phyloP scores from a whole-genome alignment of 306 rosid species.

The Quercus ilex region DNA sequence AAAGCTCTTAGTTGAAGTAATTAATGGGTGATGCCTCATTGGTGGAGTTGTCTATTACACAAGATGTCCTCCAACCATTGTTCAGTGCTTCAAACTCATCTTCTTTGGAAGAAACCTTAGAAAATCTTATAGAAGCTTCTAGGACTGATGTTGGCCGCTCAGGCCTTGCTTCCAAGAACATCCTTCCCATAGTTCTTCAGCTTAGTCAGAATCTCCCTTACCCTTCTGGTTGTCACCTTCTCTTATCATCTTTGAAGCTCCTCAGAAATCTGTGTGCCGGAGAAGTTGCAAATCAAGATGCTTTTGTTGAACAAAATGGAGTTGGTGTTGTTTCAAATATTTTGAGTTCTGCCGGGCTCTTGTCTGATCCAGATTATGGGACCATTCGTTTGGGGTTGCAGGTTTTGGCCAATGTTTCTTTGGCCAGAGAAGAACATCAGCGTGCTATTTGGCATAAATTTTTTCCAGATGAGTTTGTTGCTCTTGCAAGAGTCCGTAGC shows the following conservation, averaged over 20 bases:
- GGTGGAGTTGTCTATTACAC: constrained; percentile 33
- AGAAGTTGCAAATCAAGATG: constrained; percentile 46
- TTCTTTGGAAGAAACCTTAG: constrained; percentile 35
- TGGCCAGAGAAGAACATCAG: constrained; percentile 69
- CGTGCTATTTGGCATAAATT: constrained; percentile 50
- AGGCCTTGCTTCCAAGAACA: constrained; percentile 37
- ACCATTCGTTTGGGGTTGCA: constrained; percentile 61
- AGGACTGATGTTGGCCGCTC: constrained; percentile 46
- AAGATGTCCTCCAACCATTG: constrained; percentile 30
- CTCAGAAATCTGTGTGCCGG: constrained; percentile 74
- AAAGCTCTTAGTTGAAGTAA: not conserved
- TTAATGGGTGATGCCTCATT: constrained; percentile 26
- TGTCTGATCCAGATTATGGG: constrained; percentile 29
- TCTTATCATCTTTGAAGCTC: constrained; percentile 47
- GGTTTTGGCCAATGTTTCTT: constrained; percentile 69
- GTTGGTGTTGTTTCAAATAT: constrained; percentile 33
- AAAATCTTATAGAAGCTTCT: constrained; percentile 39
- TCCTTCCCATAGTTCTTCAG: constrained; percentile 38
- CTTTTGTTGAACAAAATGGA: constrained; percentile 55
- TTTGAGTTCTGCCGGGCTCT: constrained; percentile 33
- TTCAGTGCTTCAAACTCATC: constrained; percentile 38
- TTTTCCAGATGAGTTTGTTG: constrained; percentile 37
- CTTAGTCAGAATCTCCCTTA: constrained; percentile 23
- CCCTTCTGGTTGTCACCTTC: constrained; percentile 19
- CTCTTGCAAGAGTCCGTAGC: constrained; percentile 40